A percentile compares a stretch with the other conserved stretches of the same genome.
phyloP scores from a whole-genome alignment of 1,139 yeast species.

The Yamadazyma jaroonii region DNA sequence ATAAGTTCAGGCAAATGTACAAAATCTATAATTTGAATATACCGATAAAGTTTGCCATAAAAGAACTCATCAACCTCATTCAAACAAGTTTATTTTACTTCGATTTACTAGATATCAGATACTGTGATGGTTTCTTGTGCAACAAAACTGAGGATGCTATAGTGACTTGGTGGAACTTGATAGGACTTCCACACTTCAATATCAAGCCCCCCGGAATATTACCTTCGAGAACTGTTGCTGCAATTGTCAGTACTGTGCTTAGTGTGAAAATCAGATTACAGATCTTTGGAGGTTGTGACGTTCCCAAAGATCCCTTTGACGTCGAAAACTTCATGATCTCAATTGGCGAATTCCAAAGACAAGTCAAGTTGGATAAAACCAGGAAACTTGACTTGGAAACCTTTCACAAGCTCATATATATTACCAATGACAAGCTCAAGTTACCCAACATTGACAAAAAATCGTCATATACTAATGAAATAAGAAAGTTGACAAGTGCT shows the following conservation, averaged over 20 bases:
- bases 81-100: constrained; percentile 81
- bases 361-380: constrained; percentile 55
- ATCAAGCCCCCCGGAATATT: constrained; percentile 53
- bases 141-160: constrained; percentile 72
- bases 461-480: constrained; percentile 43
- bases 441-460: constrained; percentile 16
- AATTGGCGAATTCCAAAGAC: constrained; percentile 60
- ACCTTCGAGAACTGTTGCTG: constrained; percentile 66
- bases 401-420: constrained; percentile 53
- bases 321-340: constrained; percentile 61
- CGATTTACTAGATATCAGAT: constrained; percentile 62
- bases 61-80: constrained; percentile 68
- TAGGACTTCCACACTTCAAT: constrained; percentile 64
- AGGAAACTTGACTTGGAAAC: constrained; percentile 64
- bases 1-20: constrained; percentile 78
- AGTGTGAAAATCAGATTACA: constrained; percentile 64
- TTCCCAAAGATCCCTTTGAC: constrained; percentile 87
- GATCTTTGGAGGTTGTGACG: constrained; percentile 69
- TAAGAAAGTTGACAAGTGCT: constrained; percentile 61
- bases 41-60: constrained; percentile 65
- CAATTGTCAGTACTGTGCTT: constrained; percentile 59
- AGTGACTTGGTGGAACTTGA: constrained; percentile 75
- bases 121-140: constrained; percentile 84
- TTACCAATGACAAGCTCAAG: constrained; percentile 50
- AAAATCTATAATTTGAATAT: constrained; percentile 45